Evolutionary conservation across 2,329 filamentous ascomycete species (phyloP).

Genomic region (Thielaviopsis musarum): DNA sequence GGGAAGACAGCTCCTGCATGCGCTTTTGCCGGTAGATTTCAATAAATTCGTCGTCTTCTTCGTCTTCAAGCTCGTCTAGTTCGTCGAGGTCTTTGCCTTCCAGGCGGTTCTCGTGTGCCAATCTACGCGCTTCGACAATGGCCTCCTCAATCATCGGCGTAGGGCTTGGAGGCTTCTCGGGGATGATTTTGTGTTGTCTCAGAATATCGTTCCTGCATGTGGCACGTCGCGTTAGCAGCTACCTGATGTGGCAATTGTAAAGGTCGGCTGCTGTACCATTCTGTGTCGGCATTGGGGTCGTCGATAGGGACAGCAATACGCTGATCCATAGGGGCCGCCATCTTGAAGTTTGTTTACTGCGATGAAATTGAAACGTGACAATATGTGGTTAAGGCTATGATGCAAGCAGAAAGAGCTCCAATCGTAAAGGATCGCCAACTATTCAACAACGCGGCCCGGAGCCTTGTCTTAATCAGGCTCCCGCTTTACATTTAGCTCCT

Average conservation of each 20-base stretch:
- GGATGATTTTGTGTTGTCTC: conserved; percentile 88
- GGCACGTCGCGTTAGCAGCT: not conserved
- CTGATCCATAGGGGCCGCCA: conserved; percentile 47
- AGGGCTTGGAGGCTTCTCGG: conserved; percentile 91
- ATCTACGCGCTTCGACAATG: conserved; percentile 60
- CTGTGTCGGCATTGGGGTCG: conserved; percentile 91
- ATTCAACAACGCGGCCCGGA: too few relatives aligned
- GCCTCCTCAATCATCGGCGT: conserved; percentile 95
- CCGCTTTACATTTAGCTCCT: too few relatives aligned
- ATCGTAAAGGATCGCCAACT: too few relatives aligned
- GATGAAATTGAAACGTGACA: not conserved
- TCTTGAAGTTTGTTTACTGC: conserved; percentile 17
- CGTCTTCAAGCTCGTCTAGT: conserved; percentile 81
- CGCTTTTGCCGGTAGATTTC: conserved; percentile 78
- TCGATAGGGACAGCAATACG: conserved; percentile 70
- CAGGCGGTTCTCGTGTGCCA: conserved; percentile 81
- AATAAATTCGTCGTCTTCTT: conserved; percentile 85
- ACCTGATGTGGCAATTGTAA: not conserved
- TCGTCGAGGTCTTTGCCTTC: conserved; percentile 93
- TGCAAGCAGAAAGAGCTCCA: not conserved
- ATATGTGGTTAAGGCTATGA: not conserved
- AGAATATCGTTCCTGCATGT: conserved; percentile 82
- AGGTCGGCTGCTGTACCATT: conserved; percentile 49
- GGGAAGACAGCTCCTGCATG: conserved; percentile 59
- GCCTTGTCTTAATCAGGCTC: too few relatives aligned